Conservation (phyloP, 2,329 filamentous ascomycete species). For the Emergomyces orientalis region DNA sequence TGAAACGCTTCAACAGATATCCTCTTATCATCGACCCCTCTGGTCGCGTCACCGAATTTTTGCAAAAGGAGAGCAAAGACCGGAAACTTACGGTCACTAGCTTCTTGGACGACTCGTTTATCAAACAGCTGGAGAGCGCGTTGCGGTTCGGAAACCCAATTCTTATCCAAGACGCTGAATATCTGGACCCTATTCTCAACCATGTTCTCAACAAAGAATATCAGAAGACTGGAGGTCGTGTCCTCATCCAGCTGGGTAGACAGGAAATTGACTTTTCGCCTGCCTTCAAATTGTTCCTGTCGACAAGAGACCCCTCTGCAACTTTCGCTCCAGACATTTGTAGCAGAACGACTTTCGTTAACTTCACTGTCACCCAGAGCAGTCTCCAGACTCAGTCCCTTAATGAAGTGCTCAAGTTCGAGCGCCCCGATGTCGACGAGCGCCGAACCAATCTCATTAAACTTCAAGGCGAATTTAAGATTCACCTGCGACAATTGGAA, state of each 20-base stretch:
- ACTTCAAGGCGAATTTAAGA: conserved; percentile 96
- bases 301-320: conserved; percentile 90
- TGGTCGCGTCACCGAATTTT: conserved; percentile 84
- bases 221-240: conserved; percentile 94
- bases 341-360: conserved; percentile 97
- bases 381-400: conserved; percentile 96
- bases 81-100: conserved; percentile 91
- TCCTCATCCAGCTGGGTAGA: conserved; percentile 94
- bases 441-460: conserved; percentile 95
- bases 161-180: conserved; percentile 94
- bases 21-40: conserved; percentile 97
- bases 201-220: conserved; percentile 99
- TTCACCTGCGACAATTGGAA: conserved; percentile 92
- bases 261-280: conserved; percentile 99
- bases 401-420: conserved; percentile 94
- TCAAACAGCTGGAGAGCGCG: conserved; percentile 94
- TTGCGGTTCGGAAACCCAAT: conserved; percentile 97
- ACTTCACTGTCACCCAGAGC: conserved; percentile 98
- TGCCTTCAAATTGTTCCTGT: conserved; percentile 88
- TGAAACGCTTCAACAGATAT: conserved; percentile 97
- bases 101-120: conserved; percentile 95
- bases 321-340: conserved; percentile 94
- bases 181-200: conserved; percentile 93
- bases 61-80: conserved; percentile 90
- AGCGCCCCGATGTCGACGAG: conserved; percentile 94